Evolutionary conservation across 108 stramenopile species (phyloP).

Genomic region (Cafeteria roenbergensis): DNA sequence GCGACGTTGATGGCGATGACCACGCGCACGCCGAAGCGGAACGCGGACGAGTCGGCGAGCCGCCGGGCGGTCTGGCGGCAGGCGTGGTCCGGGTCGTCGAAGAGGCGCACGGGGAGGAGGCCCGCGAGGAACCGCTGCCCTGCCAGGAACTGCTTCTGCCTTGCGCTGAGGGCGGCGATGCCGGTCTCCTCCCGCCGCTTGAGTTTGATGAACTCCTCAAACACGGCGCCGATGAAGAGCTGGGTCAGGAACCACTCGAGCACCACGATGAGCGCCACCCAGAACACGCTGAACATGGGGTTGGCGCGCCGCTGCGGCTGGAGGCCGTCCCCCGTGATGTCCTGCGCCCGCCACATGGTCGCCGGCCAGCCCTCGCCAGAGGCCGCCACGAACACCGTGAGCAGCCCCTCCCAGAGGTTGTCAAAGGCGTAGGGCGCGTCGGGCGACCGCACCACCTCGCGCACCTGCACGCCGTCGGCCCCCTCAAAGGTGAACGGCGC

Average conservation of each 20-base stretch:
- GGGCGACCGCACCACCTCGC: too few species aligned
- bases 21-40: too few species aligned
- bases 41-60: too few species aligned
- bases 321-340: not conserved
- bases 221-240: conserved; percentile 56
- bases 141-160: too few species aligned
- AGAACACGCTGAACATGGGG: conserved; percentile 18
- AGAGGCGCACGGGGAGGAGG: too few species aligned
- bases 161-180: too few species aligned
- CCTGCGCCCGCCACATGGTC: not conserved
- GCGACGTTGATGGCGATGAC: too few species aligned
- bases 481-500: not conserved
- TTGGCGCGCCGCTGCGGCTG: not conserved
- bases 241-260: conserved; percentile 58
- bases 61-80: too few species aligned
- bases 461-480: not conserved
- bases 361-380: conserved; percentile 23
- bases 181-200: too few species aligned
- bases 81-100: too few species aligned
- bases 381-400: conserved; percentile 35
- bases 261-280: conserved; percentile 48
- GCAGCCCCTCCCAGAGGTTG: conserved; percentile 35
- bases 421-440: conserved; percentile 35
- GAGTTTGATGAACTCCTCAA: conserved; percentile 52
- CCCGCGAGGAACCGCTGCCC: too few species aligned